These are phyloP conservation scores for Pseudogymnoascus sp. DNA, from an alignment of 2,329 filamentous ascomycete genomes.

Conservation along the genomic window DNA sequence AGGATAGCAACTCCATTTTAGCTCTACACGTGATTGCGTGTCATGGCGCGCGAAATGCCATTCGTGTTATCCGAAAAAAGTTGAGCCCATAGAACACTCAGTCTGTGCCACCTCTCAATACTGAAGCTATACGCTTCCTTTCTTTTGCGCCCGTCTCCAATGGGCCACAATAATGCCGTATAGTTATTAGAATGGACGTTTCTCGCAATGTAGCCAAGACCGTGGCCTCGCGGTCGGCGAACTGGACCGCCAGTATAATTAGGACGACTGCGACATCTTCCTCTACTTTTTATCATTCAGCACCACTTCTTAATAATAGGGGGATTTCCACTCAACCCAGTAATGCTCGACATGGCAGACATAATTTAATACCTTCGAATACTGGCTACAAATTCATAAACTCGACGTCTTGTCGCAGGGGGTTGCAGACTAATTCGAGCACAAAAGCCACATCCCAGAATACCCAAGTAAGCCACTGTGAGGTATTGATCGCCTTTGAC, in stretches of 20 bases:
- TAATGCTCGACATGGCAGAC: background rate
- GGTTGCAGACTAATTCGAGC: background rate
- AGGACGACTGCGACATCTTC: background rate
- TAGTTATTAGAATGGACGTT: slow-evolving; percentile 9
- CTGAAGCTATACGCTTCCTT: background rate
- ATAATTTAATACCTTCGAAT: background rate
- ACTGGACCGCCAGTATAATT: slow-evolving; percentile 4
- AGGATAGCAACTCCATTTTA: background rate
- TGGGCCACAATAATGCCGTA: background rate
- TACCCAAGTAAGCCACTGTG: background rate
- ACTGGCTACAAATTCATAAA: background rate
- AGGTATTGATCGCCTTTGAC: background rate
- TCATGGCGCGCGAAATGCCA: background rate
- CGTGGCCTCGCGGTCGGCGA: slow-evolving; percentile 4
- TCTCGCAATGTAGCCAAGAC: slow-evolving; percentile 8
- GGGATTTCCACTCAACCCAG: background rate
- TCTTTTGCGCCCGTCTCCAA: slow-evolving; percentile 1
- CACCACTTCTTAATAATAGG: background rate
- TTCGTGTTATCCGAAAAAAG: slow-evolving; percentile 1
- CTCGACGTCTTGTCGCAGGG: background rate
- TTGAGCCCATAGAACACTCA: background rate
- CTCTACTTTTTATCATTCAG: background rate
- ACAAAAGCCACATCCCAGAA: background rate
- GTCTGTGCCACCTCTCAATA: background rate
- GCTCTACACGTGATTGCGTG: slow-evolving; percentile 3